Evolutionary conservation across 805 yeast genomes (phyloP).

Genomic region (Priceomyces carsonii): DNA sequence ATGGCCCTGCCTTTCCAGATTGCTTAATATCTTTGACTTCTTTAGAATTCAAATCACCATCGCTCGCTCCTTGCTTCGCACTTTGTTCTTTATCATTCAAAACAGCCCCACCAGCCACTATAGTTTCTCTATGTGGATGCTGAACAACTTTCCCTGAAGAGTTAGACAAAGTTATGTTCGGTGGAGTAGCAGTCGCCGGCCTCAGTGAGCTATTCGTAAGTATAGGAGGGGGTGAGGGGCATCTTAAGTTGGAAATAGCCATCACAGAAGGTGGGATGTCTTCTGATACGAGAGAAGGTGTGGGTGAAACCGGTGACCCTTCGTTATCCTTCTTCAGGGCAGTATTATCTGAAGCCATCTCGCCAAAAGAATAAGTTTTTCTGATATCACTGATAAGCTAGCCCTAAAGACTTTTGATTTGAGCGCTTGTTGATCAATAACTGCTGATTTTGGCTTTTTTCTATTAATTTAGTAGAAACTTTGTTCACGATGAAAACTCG

Average conservation of each 20-base stretch:
- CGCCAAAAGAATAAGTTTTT: background rate
- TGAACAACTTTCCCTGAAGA: background rate
- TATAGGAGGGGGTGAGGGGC: slow-evolving; percentile 78
- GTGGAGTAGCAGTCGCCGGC: slow-evolving; percentile 1
- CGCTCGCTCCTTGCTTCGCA: background rate
- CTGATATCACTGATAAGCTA: too few relatives aligned
- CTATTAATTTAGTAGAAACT: too few relatives aligned
- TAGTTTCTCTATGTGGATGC: slow-evolving; percentile 15
- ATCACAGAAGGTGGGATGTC: slow-evolving; percentile 49
- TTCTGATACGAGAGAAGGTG: slow-evolving; percentile 6
- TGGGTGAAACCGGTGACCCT: background rate
- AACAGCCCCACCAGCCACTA: slow-evolving; percentile 49
- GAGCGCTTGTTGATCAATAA: too few relatives aligned
- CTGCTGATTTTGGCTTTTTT: too few relatives aligned
- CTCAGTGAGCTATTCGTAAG: slow-evolving; percentile 27
- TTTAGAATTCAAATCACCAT: background rate
- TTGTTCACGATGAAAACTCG: too few relatives aligned
- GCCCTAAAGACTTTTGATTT: too few relatives aligned
- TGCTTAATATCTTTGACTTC: background rate
- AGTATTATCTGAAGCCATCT: slow-evolving; percentile 9
- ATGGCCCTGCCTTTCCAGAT: background rate
- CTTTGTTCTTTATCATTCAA: slow-evolving; percentile 26
- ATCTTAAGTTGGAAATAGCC: slow-evolving; percentile 58
- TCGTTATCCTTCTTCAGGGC: slow-evolving; percentile 7
- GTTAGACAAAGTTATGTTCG: slow-evolving; percentile 1